Evolutionary conservation across 768 basidiomycete species (phyloP).

Genomic region (Amanita rimosa): DNA sequence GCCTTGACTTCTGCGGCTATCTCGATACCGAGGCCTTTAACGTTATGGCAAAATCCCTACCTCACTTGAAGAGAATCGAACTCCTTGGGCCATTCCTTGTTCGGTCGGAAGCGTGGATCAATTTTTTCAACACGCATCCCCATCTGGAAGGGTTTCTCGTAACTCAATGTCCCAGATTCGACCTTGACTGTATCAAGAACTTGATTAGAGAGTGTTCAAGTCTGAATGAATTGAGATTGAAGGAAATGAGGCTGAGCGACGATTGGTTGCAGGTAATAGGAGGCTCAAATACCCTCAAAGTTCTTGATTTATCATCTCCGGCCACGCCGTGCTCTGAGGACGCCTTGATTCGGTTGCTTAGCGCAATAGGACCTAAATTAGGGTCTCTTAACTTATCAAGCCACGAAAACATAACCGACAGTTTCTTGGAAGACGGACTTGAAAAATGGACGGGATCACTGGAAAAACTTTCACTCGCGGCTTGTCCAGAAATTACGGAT

Average conservation of each 20-base stretch:
- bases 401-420: slow-evolving; percentile 51
- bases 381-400: slow-evolving; percentile 60
- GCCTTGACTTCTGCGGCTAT: slow-evolving; percentile 81
- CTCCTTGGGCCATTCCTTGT: slow-evolving; percentile 88
- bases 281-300: slow-evolving; percentile 21
- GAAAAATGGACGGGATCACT: slow-evolving; percentile 35
- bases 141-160: slow-evolving; percentile 65
- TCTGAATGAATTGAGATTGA: slow-evolving; percentile 65
- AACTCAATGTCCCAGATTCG: slow-evolving; percentile 80
- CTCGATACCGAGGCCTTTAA: slow-evolving; percentile 52
- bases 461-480: slow-evolving; percentile 38
- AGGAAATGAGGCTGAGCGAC: slow-evolving; percentile 63
- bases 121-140: slow-evolving; percentile 58
- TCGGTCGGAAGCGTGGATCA: slow-evolving; percentile 57
- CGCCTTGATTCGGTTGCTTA: slow-evolving; percentile 45
- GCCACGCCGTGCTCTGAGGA: slow-evolving; percentile 41
- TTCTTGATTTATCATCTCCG: slow-evolving; percentile 64
- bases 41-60: slow-evolving; percentile 52
- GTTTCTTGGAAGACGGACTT: slow-evolving; percentile 51
- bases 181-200: slow-evolving; percentile 48
- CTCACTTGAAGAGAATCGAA: slow-evolving; percentile 56
- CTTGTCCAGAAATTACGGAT: slow-evolving; percentile 56
- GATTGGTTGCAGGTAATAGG: slow-evolving; percentile 46
- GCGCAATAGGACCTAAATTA: slow-evolving; percentile 41
- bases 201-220: slow-evolving; percentile 42